Conservation (phyloP, 2,329 filamentous ascomycete genomes). For the Zasmidium angulare region DNA sequence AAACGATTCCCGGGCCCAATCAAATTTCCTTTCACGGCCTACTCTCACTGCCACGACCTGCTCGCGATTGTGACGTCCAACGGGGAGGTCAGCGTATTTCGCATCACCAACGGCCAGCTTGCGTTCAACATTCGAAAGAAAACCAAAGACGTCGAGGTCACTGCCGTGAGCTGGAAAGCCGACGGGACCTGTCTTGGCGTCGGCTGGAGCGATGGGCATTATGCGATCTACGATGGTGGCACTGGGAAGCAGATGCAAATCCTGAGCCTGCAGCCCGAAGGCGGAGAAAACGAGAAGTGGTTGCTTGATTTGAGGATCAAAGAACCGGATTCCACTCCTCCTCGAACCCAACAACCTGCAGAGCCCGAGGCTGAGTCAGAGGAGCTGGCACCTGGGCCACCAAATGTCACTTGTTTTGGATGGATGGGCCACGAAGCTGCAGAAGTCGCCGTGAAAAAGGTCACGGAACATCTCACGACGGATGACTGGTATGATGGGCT, state of each 20-base stretch:
- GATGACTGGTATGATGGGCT: constrained; percentile 29
- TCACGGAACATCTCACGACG: constrained; percentile 11
- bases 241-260: constrained; percentile 23
- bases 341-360: not conserved
- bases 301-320: constrained; percentile 18
- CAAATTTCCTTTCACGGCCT: constrained; percentile 62
- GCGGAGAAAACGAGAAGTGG: constrained; percentile 17
- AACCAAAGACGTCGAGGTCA: constrained; percentile 32
- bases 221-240: constrained; percentile 40
- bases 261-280: constrained; percentile 2
- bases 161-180: constrained; percentile 47
- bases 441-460: constrained; percentile 35
- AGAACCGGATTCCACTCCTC: constrained; percentile 3
- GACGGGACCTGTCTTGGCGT: constrained; percentile 63
- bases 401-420: constrained; percentile 20
- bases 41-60: constrained; percentile 84
- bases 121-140: constrained; percentile 57
- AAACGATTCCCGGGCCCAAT: constrained; percentile 58
- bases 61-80: constrained; percentile 67
- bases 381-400: not conserved
- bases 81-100: constrained; percentile 73
- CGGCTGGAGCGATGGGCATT: constrained; percentile 75
- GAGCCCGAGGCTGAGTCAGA: constrained; percentile 3
- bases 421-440: constrained; percentile 25
- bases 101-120: constrained; percentile 74